Evolutionary conservation across 2,329 filamentous ascomycete genomes (phyloP).

Genomic region (Trichoderma brevicompactum): DNA sequence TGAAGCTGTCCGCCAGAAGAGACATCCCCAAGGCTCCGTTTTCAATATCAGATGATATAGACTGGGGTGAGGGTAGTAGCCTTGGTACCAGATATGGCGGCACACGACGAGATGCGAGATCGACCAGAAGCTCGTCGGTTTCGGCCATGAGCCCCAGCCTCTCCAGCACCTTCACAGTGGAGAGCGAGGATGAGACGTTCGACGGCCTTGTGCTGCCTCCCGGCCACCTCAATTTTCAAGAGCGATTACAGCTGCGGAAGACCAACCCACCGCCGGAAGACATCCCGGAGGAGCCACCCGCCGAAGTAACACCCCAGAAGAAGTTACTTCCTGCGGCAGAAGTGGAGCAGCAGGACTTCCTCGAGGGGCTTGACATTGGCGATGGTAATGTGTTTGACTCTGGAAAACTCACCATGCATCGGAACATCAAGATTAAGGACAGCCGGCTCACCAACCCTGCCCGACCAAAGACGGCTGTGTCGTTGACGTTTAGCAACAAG

Average conservation of each 20-base stretch:
- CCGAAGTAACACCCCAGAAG: slow-evolving; percentile 38
- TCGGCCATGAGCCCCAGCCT: slow-evolving; percentile 92
- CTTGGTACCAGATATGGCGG: slow-evolving; percentile 89
- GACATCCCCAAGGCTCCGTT: slow-evolving; percentile 68
- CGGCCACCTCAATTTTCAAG: slow-evolving; percentile 81
- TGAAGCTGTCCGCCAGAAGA: slow-evolving; percentile 65
- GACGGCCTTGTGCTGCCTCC: slow-evolving; percentile 85
- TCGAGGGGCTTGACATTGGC: slow-evolving; percentile 84
- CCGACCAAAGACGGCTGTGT: slow-evolving; percentile 75
- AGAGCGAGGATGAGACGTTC: slow-evolving; percentile 92
- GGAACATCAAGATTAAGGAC: slow-evolving; percentile 87
- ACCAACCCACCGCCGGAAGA: slow-evolving; percentile 61
- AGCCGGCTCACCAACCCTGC: slow-evolving; percentile 70
- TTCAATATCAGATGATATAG: slow-evolving; percentile 73
- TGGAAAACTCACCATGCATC: slow-evolving; percentile 81
- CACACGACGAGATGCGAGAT: slow-evolving; percentile 77
- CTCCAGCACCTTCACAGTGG: slow-evolving; percentile 85
- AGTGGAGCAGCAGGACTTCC: slow-evolving; percentile 73
- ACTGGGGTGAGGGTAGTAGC: slow-evolving; percentile 95
- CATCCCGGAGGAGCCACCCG: slow-evolving; percentile 43
- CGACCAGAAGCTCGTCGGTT: slow-evolving; percentile 81
- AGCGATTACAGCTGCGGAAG: slow-evolving; percentile 74
- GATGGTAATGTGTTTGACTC: slow-evolving; percentile 81
- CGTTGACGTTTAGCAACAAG: slow-evolving; percentile 90
- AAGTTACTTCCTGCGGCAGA: slow-evolving; percentile 44